Evolutionary conservation across 2,329 filamentous ascomycete genomes (phyloP).

Genomic region (Akanthomyces uredinophilus): DNA sequence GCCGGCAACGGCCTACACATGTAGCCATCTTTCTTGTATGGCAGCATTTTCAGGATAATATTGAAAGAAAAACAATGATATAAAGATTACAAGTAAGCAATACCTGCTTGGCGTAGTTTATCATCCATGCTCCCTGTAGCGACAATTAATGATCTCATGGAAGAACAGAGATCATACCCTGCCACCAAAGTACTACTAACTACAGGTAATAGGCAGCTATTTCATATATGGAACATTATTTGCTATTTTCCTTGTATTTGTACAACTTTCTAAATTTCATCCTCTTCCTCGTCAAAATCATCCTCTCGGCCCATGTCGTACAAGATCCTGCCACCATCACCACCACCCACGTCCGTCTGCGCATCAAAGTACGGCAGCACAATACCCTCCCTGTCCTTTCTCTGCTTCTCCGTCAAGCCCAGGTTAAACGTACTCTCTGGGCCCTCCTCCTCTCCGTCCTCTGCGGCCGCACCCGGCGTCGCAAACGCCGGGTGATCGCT

Average conservation of each 20-base stretch:
- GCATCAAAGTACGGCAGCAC: conserved; percentile 96
- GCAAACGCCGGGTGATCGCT: conserved; percentile 72
- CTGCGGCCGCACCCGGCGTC: conserved; percentile 31
- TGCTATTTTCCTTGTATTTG: too few species aligned
- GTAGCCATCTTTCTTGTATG: too few species aligned
- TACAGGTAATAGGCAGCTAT: too few species aligned
- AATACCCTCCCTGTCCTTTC: conserved; percentile 78
- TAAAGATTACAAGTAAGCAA: too few species aligned
- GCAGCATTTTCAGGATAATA: too few species aligned
- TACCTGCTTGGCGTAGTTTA: too few species aligned
- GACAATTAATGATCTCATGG: too few species aligned
- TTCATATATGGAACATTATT: background rate
- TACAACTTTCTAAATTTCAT: conserved; percentile 61
- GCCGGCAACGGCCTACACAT: background rate
- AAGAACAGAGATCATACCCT: too few species aligned
- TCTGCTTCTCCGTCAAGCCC: conserved; percentile 84
- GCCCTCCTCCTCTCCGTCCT: conserved; percentile 42
- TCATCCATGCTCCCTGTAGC: too few species aligned
- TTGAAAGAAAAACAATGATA: too few species aligned
- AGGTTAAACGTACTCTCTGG: conserved; percentile 78
- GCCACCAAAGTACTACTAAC: too few species aligned
- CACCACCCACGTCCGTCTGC: conserved; percentile 71
- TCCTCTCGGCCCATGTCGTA: conserved; percentile 97
- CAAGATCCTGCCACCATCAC: conserved; percentile 85
- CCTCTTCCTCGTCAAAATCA: conserved; percentile 94